Evolutionary conservation across 257 asterid species (phyloP), one percentile per base, ranked within the genome.

Genomic region (Solanum pinnatisectum): DNA sequence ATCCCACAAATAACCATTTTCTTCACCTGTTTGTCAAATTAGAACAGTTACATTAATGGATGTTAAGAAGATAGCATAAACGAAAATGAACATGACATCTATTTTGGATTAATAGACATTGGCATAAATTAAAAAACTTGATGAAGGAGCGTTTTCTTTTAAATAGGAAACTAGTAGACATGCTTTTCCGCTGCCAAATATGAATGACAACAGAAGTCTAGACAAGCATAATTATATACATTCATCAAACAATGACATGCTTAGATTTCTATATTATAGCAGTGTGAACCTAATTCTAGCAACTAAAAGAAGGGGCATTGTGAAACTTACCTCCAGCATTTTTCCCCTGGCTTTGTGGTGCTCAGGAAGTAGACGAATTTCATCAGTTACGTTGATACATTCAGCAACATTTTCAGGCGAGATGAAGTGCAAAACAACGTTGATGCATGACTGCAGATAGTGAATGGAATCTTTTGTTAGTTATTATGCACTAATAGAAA

Each of bases 361-460:
- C 46, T 84, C 18, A 60, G 99, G 99, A 89, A 97, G 99, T 81
- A 88, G 92, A 59, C 98, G 98, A 59, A 97, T 96, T 91, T 97
- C 99, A 72, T 97, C 98, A 83, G 89, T 91, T 93, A 96, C 67
- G 87, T 93, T 92, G 73, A 95, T 89, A 91, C 99, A 95, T 87
- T 92, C 96, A 32, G 95, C 86, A 49, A 93, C 95, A 91, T 90
- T 97, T 93, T 97, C 99, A 14, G 99, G 99, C 18, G 99, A 97
- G 92, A 96, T 91, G 94, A 97, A 97, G 93, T 96, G 96, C 93
- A 96, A 60, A 74, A 94, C 96, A 71, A 96, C 88, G 85, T 90
- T 94, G 83, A 96, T 95, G 67, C 98, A 96, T 35, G 99, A 93
- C 99, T 97, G 96, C 36, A 90, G 91, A 84, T 77, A 52, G 32